Conservation (phyloP, 148 eudicot genomes). For the Oxyria digyna region DNA sequence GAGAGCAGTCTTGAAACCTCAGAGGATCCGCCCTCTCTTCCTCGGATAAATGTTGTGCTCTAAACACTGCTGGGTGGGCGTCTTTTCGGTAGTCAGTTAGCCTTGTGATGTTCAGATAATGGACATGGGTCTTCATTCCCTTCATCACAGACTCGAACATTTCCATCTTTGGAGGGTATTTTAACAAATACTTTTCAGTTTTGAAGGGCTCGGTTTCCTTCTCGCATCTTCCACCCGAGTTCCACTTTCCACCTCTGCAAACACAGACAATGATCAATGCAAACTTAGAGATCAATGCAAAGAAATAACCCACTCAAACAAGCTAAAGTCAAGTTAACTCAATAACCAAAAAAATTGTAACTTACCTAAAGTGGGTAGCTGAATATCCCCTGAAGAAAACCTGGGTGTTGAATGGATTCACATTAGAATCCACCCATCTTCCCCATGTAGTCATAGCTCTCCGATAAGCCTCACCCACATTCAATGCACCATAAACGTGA, state of each 20-base stretch:
- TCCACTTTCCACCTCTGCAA: slow-evolving; percentile 97
- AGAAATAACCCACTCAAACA: not conserved
- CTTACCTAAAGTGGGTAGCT: slow-evolving; percentile 59
- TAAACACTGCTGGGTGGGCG: slow-evolving; percentile 71
- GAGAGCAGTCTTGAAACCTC: slow-evolving; percentile 58
- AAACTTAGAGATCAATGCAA: not conserved
- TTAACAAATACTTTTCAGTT: slow-evolving; percentile 34
- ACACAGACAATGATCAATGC: slow-evolving; percentile 13
- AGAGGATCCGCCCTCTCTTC: slow-evolving; percentile 33
- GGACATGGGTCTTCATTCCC: slow-evolving; percentile 57
- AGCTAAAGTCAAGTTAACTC: not conserved
- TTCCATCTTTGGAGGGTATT: slow-evolving; percentile 61
- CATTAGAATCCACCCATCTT: slow-evolving; percentile 56
- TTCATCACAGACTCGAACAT: slow-evolving; percentile 53
- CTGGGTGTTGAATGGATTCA: slow-evolving; percentile 40
- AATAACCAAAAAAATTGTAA: not conserved
- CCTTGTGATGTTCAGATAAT: slow-evolving; percentile 66
- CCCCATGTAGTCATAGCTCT: slow-evolving; percentile 71
- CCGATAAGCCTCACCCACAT: slow-evolving; percentile 44
- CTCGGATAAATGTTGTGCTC: slow-evolving; percentile 30
- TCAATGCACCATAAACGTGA: slow-evolving; percentile 43
- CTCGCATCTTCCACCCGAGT: slow-evolving; percentile 83
- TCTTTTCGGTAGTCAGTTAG: slow-evolving; percentile 79
- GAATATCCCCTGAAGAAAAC: slow-evolving; percentile 66
- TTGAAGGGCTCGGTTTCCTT: slow-evolving; percentile 70